Conservation (phyloP, 192 early-diverging fungal species). For the Coemansia sp. region DNA sequence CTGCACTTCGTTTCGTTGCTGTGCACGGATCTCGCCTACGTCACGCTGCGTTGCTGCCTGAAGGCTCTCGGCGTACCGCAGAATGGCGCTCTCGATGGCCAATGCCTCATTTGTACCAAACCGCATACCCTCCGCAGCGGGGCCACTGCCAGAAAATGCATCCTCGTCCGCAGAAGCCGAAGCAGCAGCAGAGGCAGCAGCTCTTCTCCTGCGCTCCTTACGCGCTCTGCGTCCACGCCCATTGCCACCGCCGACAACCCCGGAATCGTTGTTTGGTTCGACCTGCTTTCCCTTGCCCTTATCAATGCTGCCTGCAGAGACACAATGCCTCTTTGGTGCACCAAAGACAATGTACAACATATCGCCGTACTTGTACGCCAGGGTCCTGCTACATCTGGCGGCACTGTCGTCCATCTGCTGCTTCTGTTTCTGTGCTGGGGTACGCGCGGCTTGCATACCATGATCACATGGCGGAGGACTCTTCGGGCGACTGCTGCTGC, state of each 20-base stretch:
- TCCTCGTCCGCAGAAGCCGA: background rate
- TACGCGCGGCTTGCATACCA: background rate
- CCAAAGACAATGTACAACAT: conserved; percentile 30
- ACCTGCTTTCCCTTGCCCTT: background rate
- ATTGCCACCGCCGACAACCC: background rate
- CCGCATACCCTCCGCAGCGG: background rate
- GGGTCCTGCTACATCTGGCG: conserved; percentile 15
- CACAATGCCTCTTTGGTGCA: background rate
- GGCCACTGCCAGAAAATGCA: background rate
- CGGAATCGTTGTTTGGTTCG: background rate
- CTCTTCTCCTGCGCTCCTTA: conserved; percentile 8
- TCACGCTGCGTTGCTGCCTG: conserved; percentile 36
- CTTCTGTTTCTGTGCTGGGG: background rate
- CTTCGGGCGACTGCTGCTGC: background rate
- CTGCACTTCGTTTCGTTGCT: conserved; percentile 14
- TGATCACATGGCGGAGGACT: background rate
- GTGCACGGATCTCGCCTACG: conserved; percentile 8
- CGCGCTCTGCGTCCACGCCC: conserved; percentile 1
- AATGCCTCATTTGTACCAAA: conserved; percentile 18
- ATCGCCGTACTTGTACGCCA: conserved; percentile 52
- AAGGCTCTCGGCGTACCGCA: conserved; percentile 47
- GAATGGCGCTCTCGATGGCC: conserved; percentile 18
- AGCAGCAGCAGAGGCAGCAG: too few relatives aligned
- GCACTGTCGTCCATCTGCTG: background rate
- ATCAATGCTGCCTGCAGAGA: background rate